phyloP scores from a whole-genome alignment of 257 asterid genomes.

The Verbena officinalis region DNA sequence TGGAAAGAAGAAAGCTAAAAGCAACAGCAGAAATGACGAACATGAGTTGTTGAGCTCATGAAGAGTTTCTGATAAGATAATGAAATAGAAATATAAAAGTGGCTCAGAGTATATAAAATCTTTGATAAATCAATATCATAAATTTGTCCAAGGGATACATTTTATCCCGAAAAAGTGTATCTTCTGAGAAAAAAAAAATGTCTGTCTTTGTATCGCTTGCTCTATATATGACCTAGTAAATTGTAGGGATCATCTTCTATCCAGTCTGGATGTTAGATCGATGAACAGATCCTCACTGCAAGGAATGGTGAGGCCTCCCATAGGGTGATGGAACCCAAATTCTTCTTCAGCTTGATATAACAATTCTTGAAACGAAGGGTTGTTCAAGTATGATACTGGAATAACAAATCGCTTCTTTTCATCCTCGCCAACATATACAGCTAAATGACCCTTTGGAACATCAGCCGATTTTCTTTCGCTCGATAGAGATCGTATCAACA shows the following conservation, averaged over 20 bases:
- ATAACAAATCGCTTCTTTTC: constrained; percentile 37
- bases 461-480: background rate
- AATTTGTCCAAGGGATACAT: too few relatives aligned
- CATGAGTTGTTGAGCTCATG: too few relatives aligned
- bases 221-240: too few relatives aligned
- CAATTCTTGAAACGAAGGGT: constrained; percentile 41
- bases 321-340: constrained; percentile 40
- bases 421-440: constrained; percentile 43
- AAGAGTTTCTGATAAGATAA: too few relatives aligned
- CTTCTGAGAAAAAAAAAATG: too few relatives aligned
- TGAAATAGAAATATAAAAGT: too few relatives aligned
- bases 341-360: constrained; percentile 36
- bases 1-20: too few relatives aligned
- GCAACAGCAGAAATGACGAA: too few relatives aligned
- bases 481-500: constrained; percentile 36
- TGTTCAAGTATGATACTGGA: constrained; percentile 45
- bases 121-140: too few relatives aligned
- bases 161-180: too few relatives aligned
- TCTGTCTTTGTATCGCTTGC: too few relatives aligned
- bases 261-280: constrained; percentile 12
- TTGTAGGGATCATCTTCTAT: constrained; percentile 8
- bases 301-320: constrained; percentile 48
- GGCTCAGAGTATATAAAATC: too few relatives aligned
- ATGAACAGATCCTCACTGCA: constrained; percentile 34
- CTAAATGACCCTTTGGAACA: constrained; percentile 38